Base-by-base conservation (phyloP, 768 basidiomycete species). In the Rhodotorula babjevae region DNA sequence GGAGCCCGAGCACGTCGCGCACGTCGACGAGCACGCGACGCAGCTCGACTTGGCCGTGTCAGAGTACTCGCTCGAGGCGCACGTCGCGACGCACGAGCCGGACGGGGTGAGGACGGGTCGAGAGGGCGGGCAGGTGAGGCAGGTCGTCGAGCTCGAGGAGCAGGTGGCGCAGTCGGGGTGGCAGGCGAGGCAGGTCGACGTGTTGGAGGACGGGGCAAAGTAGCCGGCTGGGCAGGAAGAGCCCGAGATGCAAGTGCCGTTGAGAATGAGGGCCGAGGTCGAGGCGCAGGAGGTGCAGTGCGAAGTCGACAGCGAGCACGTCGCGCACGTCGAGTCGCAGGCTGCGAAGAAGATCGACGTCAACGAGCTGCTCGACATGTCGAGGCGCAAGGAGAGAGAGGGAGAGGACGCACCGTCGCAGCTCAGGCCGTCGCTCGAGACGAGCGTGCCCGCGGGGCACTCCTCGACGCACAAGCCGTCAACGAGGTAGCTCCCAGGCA, bases 111-210 rank as follows among this genome's bases (percentile, higher is more conserved):
- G 66, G 61, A 78, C 74, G 3, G 79, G 79, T 21, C 78, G 75
- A 21, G 62, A 27, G 7, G 73, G 53, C 3, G 76, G 72, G 67
- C 78, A 79, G 27, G 76, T 55, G 49, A 61, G 52, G 71, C 78
- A 79, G 16, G 69, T 49, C 50, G 61, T 14, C 15, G 61, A 40
- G 40, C 36, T 23, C 21, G 23, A 40, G 23, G 63, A 50, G 61
- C 77, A 77, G 44, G 77, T 87, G 25, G 86, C 87, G 78, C 92
- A 95, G 79, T 94, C 93, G 0, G 91, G 87, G 71, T 94, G 92
- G 80, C 93, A 95, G 11, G 87, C 77, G 66, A 87, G 78, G 82
- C 92, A 94, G 40, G 85, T 81, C 33, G 87, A 86, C 42, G 60
- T 57, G 53, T 36, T 61, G 21, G 65, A 57, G 1, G 87, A 85